Percentiles rank a stretch among this genome's conserved stretches.
phyloP scores from a whole-genome alignment of 257 asterid species.

The Solanum gandarillasii region DNA sequence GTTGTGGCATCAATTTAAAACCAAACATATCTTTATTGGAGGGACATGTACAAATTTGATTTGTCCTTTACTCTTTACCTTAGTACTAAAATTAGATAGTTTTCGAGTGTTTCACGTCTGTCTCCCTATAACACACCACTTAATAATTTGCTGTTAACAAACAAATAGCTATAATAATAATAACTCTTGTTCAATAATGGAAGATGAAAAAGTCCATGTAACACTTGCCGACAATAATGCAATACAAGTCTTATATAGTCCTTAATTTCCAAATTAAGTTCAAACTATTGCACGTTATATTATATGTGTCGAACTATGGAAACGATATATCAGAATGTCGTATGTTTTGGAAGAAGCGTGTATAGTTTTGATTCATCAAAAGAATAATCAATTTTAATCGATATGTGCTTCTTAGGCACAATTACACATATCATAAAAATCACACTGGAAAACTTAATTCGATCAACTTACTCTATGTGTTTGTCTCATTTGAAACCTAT shows the following conservation, averaged over 20 bases:
- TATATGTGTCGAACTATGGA: too few relatives aligned
- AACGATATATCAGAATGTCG: too few relatives aligned
- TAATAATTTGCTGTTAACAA: not conserved
- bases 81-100: not conserved
- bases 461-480: not conserved
- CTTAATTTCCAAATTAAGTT: not conserved
- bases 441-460: not conserved
- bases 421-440: too few relatives aligned
- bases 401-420: not conserved
- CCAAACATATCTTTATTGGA: not conserved
- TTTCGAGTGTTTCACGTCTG: not conserved
- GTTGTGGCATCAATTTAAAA: not conserved
- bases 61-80: not conserved
- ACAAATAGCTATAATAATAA: not conserved
- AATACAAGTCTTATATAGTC: not conserved
- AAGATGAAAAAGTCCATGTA: not conserved
- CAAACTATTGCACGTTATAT: not conserved
- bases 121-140: not conserved
- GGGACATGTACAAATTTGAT: not conserved
- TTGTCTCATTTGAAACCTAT: not conserved
- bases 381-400: too few relatives aligned
- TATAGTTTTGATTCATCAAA: not conserved
- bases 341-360: not conserved
- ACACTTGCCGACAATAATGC: not conserved
- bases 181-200: not conserved